Evolutionary conservation across 2,329 filamentous ascomycete species (phyloP).

Genomic region (Ophiocordyceps unilateralis): DNA sequence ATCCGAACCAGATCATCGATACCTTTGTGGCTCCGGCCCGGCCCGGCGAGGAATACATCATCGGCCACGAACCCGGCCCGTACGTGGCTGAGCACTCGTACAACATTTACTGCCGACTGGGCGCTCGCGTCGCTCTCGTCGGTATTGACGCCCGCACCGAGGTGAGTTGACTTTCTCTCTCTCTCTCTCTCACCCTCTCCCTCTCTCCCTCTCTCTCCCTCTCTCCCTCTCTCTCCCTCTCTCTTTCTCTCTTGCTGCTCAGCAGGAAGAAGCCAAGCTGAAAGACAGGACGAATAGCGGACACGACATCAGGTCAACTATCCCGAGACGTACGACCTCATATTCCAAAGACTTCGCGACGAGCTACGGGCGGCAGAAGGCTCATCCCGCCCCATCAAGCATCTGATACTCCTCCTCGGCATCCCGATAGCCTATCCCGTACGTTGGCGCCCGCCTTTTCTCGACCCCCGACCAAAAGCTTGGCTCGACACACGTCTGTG

Average conservation of each 20-base stretch:
- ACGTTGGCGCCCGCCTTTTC: too few relatives aligned
- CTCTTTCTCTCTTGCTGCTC: background rate
- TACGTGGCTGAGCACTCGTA: constrained; percentile 82
- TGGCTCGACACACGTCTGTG: too few relatives aligned
- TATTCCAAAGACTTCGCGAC: constrained; percentile 58
- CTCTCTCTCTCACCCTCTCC: background rate
- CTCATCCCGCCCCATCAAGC: constrained; percentile 63
- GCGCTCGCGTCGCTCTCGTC: constrained; percentile 66
- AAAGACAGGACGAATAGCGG: constrained; percentile 25
- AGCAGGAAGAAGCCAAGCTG: too few relatives aligned
- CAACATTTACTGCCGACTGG: constrained; percentile 72
- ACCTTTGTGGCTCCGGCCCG: constrained; percentile 48
- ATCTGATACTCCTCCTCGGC: constrained; percentile 73
- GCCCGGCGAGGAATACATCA: constrained; percentile 56
- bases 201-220: background rate
- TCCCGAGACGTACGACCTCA: constrained; percentile 69
- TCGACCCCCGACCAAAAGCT: too few relatives aligned
- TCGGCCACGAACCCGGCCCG: constrained; percentile 61
- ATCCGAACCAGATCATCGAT: constrained; percentile 56
- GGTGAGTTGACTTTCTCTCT: constrained; percentile 18
- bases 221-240: background rate
- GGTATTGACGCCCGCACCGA: constrained; percentile 90
- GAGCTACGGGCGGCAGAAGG: constrained; percentile 54
- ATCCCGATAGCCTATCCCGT: constrained; percentile 75
- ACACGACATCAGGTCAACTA: constrained; percentile 93